Conservation (phyloP, 106 monocot species). For the Xerophyta viscosa region DNA sequence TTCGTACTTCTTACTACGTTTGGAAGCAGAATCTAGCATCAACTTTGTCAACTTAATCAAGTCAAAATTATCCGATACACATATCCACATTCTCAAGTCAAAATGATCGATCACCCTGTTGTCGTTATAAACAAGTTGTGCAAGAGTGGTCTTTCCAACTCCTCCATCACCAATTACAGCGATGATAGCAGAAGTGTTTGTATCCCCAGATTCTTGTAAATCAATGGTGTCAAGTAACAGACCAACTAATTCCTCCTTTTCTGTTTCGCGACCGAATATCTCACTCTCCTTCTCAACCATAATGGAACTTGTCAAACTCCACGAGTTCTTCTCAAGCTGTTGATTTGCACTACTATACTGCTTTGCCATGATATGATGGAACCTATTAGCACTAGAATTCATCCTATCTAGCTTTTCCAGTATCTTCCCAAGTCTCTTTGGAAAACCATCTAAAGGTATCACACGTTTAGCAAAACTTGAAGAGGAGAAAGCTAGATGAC, state of each 20-base stretch:
- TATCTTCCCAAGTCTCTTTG: too few relatives aligned
- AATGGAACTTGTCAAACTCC: too few relatives aligned
- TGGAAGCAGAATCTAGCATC: not conserved
- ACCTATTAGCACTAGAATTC: too few relatives aligned
- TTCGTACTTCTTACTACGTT: not conserved
- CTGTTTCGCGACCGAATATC: not conserved
- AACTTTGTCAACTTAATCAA: not conserved
- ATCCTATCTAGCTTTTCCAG: too few relatives aligned
- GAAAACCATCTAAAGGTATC: too few relatives aligned
- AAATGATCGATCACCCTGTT: not conserved
- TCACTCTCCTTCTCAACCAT: too few relatives aligned
- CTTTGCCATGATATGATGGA: too few relatives aligned
- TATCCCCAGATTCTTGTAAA: not conserved
- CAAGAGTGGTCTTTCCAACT: constrained; percentile 20
- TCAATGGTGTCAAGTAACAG: not conserved
- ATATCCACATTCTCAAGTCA: constrained; percentile 3
- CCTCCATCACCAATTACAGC: constrained; percentile 17
- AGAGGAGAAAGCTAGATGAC: not conserved
- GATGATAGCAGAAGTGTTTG: constrained; percentile 3
- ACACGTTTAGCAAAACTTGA: not conserved
- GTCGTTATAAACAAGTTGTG: constrained; percentile 4
- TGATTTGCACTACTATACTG: too few relatives aligned
- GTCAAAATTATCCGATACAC: constrained; percentile 5
- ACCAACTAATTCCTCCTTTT: not conserved
- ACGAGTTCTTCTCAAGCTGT: too few relatives aligned